Evolutionary conservation across 2,329 filamentous ascomycete genomes (phyloP).

Genomic region (Emmonsiellopsis sp.): DNA sequence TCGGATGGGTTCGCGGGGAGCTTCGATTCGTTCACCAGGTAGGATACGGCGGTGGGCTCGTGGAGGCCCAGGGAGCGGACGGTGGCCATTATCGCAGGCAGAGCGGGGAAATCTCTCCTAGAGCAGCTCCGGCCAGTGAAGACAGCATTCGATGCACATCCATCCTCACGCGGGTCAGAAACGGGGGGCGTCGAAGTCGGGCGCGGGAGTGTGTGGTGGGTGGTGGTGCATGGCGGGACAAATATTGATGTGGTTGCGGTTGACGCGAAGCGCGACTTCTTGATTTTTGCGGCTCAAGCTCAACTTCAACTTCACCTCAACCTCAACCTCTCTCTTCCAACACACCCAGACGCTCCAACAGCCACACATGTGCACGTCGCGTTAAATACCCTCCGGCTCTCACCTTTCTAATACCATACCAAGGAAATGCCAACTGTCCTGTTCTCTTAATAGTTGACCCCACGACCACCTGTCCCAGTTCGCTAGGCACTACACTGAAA

Average conservation of each 20-base stretch:
- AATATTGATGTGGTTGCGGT: neutral
- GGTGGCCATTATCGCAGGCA: conserved; percentile 61
- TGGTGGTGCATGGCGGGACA: neutral
- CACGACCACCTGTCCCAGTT: no score
- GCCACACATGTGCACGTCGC: neutral
- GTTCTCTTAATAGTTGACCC: no score
- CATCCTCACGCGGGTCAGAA: conserved; percentile 18
- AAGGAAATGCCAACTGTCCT: no score
- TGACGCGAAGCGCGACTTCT: conserved; percentile 5
- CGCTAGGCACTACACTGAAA: no score
- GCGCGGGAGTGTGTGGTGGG: conserved; percentile 9
- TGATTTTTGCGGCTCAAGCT: neutral
- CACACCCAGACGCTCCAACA: neutral
- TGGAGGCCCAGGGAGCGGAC: conserved; percentile 87
- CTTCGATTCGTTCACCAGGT: conserved; percentile 72
- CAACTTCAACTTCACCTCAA: neutral
- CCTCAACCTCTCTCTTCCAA: neutral
- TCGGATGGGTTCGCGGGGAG: conserved; percentile 58
- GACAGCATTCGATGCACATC: conserved; percentile 17
- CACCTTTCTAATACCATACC: no score
- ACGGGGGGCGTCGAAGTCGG: conserved; percentile 11
- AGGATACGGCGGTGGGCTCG: conserved; percentile 71
- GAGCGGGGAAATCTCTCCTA: conserved; percentile 13
- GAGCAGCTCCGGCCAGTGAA: conserved; percentile 16
- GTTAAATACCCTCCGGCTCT: no score